Percentiles rank a stretch among this genome's conserved stretches.
phyloP scores from a whole-genome alignment of 2,329 filamentous ascomycete genomes.

The Neofusicoccum ribis region DNA sequence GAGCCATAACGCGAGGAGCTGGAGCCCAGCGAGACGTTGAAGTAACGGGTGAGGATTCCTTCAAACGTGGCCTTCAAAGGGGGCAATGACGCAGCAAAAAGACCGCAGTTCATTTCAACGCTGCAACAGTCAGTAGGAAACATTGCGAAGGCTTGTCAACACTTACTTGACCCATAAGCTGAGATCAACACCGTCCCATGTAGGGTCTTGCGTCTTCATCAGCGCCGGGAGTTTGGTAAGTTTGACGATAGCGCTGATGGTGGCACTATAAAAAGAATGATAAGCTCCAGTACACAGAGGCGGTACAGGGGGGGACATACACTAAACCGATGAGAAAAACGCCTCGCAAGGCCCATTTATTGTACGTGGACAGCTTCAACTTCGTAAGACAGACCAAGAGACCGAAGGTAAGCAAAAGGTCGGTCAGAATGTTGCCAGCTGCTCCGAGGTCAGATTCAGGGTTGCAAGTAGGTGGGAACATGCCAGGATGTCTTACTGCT shows the following conservation, averaged over 20 bases:
- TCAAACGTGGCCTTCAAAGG: conserved; percentile 1
- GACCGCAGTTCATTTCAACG: conserved; percentile 9
- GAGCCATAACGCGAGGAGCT: neutral
- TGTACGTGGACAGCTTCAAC: conserved; percentile 28
- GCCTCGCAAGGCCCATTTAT: conserved; percentile 29
- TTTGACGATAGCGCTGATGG: conserved; percentile 30
- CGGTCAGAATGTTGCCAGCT: conserved; percentile 28
- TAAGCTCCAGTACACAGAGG: neutral
- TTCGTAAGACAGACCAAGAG: conserved; percentile 30
- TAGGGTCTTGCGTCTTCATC: conserved; percentile 27
- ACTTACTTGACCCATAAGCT: conserved; percentile 25
- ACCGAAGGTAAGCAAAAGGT: conserved; percentile 30
- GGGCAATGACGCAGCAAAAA: neutral
- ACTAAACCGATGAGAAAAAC: conserved; percentile 32
- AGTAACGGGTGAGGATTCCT: neutral
- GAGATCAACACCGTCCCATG: conserved; percentile 29
- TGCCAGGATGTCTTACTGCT: neutral
- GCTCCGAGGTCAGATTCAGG: neutral
- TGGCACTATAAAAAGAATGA: conserved; percentile 23
- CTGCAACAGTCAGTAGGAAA: neutral
- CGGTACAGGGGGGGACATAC: conserved; percentile 21
- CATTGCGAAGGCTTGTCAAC: too few species aligned
- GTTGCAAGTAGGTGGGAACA: neutral
- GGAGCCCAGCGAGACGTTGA: neutral
- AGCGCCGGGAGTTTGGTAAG: conserved; percentile 28